Conservation (phyloP, 2,329 filamentous ascomycete species). For the Microdochium paspali region DNA sequence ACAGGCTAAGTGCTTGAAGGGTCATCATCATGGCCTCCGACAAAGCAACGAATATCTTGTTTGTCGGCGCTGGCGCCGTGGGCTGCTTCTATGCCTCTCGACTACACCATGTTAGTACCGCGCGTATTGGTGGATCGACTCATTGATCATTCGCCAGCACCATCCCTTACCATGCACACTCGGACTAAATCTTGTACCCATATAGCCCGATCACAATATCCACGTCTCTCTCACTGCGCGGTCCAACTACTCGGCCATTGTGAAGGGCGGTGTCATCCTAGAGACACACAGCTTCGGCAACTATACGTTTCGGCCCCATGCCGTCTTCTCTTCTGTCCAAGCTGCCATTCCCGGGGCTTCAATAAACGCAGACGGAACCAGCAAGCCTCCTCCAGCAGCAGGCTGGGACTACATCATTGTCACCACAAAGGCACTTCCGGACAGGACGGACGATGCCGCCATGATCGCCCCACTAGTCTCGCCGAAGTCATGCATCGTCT, state of each 20-base stretch:
- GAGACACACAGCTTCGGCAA: slow-evolving; percentile 58
- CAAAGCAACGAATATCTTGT: slow-evolving; percentile 48
- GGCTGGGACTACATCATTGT: slow-evolving; percentile 59
- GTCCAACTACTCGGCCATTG: slow-evolving; percentile 61
- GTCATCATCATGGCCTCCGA: not conserved
- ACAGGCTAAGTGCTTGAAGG: no score
- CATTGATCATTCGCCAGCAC: no score
- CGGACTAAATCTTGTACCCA: no score
- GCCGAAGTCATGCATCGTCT: slow-evolving; percentile 45
- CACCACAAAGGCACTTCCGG: slow-evolving; percentile 61
- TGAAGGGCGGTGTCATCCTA: slow-evolving; percentile 50
- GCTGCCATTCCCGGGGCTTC: slow-evolving; percentile 33
- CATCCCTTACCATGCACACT: no score
- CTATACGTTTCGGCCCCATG: slow-evolving; percentile 52
- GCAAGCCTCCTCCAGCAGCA: slow-evolving; percentile 8
- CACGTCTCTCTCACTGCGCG: slow-evolving; percentile 62
- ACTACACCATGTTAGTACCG: slow-evolving; percentile 48
- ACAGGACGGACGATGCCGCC: slow-evolving; percentile 50
- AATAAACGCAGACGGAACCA: not conserved
- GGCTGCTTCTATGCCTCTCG: slow-evolving; percentile 66
- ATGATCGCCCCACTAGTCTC: slow-evolving; percentile 52
- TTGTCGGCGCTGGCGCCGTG: slow-evolving; percentile 62
- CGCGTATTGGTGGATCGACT: no score
- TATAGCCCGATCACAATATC: slow-evolving; percentile 41
- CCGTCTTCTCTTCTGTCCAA: slow-evolving; percentile 51